A percentile compares a stretch with the other conserved stretches of the same genome.
Conservation (phyloP, 2,329 filamentous ascomycete species). For the Sordariomycetes sp. region DNA sequence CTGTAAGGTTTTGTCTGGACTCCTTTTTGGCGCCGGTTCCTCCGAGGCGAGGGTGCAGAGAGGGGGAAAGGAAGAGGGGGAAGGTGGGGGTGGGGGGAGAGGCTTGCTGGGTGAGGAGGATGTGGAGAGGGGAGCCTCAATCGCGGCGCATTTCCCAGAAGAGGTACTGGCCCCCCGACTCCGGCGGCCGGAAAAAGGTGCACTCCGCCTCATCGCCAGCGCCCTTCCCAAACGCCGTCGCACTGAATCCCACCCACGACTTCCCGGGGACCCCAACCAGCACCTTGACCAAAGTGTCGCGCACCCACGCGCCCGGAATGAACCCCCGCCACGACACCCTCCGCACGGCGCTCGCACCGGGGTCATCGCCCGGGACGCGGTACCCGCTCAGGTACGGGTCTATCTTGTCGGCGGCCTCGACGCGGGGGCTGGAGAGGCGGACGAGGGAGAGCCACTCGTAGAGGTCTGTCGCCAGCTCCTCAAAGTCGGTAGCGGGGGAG, state of each 20-base stretch:
- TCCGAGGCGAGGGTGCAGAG: not conserved
- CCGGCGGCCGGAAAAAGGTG: conserved; percentile 37
- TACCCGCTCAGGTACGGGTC: conserved; percentile 62
- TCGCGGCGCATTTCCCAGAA: conserved; percentile 44
- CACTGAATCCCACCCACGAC: conserved; percentile 42
- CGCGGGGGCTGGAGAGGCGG: conserved; percentile 49
- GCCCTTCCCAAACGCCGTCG: conserved; percentile 33
- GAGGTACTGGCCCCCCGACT: conserved; percentile 37
- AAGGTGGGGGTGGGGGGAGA: too few relatives aligned
- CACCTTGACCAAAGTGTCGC: conserved; percentile 29
- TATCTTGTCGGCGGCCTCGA: conserved; percentile 41
- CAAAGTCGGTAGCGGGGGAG: conserved; percentile 34
- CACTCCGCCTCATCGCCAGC: conserved; percentile 32
- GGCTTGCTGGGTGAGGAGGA: not conserved
- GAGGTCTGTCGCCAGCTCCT: conserved; percentile 48
- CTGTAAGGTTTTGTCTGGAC: conserved; percentile 14
- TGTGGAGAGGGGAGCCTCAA: not conserved
- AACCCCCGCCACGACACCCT: conserved; percentile 48
- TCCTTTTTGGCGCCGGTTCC: not conserved
- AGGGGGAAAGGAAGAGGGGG: too few relatives aligned
- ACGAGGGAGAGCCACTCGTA: conserved; percentile 69
- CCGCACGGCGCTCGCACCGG: conserved; percentile 18
- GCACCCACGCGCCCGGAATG: conserved; percentile 37
- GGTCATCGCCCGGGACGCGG: conserved; percentile 28
- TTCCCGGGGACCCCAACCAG: conserved; percentile 26